Base-by-base conservation (phyloP, 352 stramenopile species). In the Globisporangium camurandrum region DNA sequence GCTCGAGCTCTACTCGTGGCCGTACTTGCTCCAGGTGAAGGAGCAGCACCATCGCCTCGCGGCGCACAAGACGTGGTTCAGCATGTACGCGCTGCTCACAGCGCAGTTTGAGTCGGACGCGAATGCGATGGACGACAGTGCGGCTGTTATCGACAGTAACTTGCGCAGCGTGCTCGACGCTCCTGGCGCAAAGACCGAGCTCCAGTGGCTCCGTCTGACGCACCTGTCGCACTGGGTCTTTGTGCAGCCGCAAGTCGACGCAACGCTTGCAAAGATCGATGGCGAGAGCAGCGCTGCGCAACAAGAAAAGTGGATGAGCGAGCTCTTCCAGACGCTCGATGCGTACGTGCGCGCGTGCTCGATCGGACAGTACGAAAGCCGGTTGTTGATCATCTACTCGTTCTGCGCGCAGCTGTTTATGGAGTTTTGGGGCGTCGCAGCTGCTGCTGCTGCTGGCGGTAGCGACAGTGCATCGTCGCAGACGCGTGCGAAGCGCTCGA, bases 1-100 rank as follows among this genome's bases (percentile, higher is more conserved):
- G 50, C 69, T 99, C 6, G 97, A 99, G 66, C 68, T 99, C 20
- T 88, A 98, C 48, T 98, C 90, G 58, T 99, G 97, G 97, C 85
- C 88, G 3, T 75, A 88, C 57, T 64, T 99, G 27, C 72, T 99
- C 7, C 72, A 94, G 45, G 81, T 95, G 26, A 88, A 91, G 58
- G 84, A 95, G 60, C 75, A 79, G 19, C 71, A 88, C 37, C 82
- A 91, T 56, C 84, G 79, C 9, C 59, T 79, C 3, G 52, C 59
- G 8, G 85, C 83, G 17, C 71, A 89, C 42, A 94, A 93, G 57
- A 87, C 81, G 14, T 95, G 85, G 85, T 84, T 94, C 39, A 77
- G 74, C 49, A 75, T 96, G 75, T 96, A 96, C 56, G 84, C 82
- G 24, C 56, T 95, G 24, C 59, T 96, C 8, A 93, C 86, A 6